Percentiles rank a stretch among this genome's conserved stretches.
phyloP scores from a whole-genome alignment of 225 moss, liverwort and hornwort genomes.

The Pseudoscleropodium purum region DNA sequence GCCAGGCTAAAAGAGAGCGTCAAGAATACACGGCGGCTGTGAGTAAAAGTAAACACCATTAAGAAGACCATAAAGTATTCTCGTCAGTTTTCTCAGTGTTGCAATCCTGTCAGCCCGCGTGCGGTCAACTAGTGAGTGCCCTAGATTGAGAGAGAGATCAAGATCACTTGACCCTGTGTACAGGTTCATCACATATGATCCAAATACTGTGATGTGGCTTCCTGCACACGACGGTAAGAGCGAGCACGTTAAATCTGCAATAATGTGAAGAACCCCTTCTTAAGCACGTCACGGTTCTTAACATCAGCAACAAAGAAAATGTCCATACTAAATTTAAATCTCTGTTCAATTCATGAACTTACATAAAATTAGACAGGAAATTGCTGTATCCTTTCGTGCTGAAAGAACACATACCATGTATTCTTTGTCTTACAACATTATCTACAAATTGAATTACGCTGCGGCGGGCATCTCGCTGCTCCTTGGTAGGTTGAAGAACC shows the following conservation, averaged over 20 bases:
- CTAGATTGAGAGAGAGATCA: slow-evolving; percentile 80
- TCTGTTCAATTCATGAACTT: background rate
- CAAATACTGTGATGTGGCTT: slow-evolving; percentile 81
- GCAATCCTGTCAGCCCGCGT: slow-evolving; percentile 58
- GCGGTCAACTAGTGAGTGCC: slow-evolving; percentile 36
- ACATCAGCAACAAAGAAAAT: background rate
- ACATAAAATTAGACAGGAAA: background rate
- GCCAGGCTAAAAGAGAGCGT: background rate
- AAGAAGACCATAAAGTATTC: slow-evolving; percentile 63
- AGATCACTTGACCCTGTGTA: slow-evolving; percentile 87
- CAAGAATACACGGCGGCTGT: background rate
- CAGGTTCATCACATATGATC: slow-evolving; percentile 91
- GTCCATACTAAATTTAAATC: background rate
- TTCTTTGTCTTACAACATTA: slow-evolving; percentile 57
- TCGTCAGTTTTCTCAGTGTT: slow-evolving; percentile 66
- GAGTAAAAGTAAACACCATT: slow-evolving; percentile 36
- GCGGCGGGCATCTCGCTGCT: slow-evolving; percentile 58
- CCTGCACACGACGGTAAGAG: slow-evolving; percentile 39
- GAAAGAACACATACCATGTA: slow-evolving; percentile 52
- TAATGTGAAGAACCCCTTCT: background rate
- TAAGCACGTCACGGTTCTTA: background rate
- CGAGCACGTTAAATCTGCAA: background rate
- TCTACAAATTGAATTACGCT: slow-evolving; percentile 70
- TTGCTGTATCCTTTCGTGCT: background rate
- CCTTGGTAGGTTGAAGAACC: slow-evolving; percentile 58